Base-by-base conservation (phyloP, 768 basidiomycete genomes). In the Leucocoprinus leucothites region DNA sequence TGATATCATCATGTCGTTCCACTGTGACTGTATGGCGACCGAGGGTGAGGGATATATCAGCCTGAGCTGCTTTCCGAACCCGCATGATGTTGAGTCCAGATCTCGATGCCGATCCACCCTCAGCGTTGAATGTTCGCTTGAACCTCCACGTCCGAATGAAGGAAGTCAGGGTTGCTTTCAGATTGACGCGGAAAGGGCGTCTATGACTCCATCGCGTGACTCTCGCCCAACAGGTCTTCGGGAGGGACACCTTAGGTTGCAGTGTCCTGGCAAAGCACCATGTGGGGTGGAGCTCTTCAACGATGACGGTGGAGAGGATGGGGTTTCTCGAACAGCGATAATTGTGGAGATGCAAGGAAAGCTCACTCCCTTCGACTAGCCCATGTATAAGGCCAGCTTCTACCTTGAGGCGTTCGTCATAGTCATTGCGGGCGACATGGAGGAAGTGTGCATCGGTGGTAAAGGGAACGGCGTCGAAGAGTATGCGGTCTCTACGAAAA, bases 311-410 rank as follows among this genome's bases (percentile, higher is more conserved):
- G 22, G 79, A 81, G 11, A 85, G 66, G 18, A 74, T 53, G 1
- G 81, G 79, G 58, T 87, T 88, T 46, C 71, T 67, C 6, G 85
- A 85, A 19, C 78, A 79, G n/a, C 70, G 70, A 57, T 74, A 74
- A 64, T 87, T 86, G 65, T 87, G 85, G 19, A 74, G 69, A 63
- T 87, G 85, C 19, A 88, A 44, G 38, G 76, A 78, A 57, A 89
- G 75, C 58, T 85, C 82, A 8, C 78, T 84, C 45, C 85, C 86
- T 57, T 79, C 77, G n/a, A 78, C 74, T 18, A 88, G 71, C 1
- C 86, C 86, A 57, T 87, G 84, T 3, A 82, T 77, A 0, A 78
- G 74, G 11, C 87, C 87, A 35, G 80, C 76, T 31, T 78, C 78
- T 28, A 88, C 66, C 57, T 78, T 78, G 43, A 86, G 60, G 38